Conservation (phyloP, 1,284 basidiomycete species). For the Agroathelia rolfsii region DNA sequence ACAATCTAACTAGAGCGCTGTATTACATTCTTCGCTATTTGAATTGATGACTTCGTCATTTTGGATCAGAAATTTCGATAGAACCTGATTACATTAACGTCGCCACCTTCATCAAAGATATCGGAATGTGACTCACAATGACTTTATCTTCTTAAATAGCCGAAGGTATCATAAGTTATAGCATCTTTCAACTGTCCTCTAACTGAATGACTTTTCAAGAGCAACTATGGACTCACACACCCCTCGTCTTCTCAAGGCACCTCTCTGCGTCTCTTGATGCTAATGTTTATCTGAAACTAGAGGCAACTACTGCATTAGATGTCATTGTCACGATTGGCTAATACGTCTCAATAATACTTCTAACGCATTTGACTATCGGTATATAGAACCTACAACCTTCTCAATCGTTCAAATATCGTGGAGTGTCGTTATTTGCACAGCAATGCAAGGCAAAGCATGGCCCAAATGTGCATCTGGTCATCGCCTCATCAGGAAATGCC, state of each 20-base stretch:
- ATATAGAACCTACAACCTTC: conserved; percentile 58
- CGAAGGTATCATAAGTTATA: no score
- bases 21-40: no score
- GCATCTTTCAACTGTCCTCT: no score
- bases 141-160: no score
- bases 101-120: no score
- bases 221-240: conserved; percentile 61
- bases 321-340: conserved; percentile 1
- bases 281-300: conserved; percentile 56
- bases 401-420: conserved; percentile 68
- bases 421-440: conserved; percentile 53
- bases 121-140: no score
- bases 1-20: no score
- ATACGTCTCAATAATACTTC: conserved; percentile 1
- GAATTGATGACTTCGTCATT: no score
- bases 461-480: conserved; percentile 43
- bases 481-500: conserved; percentile 68
- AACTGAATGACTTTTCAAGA: no score
- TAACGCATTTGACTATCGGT: background rate
- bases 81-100: no score
- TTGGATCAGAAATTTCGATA: no score
- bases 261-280: conserved; percentile 43
- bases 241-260: conserved; percentile 44
- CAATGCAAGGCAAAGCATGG: conserved; percentile 40
- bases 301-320: conserved; percentile 29